These are phyloP conservation scores for Mucor piriformis DNA, from an alignment of 371 early-diverging fungal genomes.

Conservation along the genomic window DNA sequence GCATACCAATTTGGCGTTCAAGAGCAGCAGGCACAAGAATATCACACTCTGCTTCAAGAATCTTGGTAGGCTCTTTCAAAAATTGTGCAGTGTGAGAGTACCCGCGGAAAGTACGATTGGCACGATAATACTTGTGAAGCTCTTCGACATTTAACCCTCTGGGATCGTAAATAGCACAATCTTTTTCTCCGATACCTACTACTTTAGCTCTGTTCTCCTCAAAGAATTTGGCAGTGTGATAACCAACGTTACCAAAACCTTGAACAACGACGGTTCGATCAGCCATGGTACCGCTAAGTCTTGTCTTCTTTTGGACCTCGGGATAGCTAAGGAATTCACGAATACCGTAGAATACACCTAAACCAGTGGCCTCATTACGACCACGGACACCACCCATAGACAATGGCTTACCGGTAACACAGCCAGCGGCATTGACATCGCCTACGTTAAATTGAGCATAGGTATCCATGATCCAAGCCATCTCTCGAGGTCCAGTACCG, in stretches of 20 bases:
- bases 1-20: conserved; percentile 84
- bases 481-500: conserved; percentile 87
- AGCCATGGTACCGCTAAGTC: conserved; percentile 69
- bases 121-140: conserved; percentile 66
- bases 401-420: conserved; percentile 90
- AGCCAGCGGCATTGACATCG: conserved; percentile 85
- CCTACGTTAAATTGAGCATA: conserved; percentile 85
- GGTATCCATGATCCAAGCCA: conserved; percentile 93
- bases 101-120: conserved; percentile 72
- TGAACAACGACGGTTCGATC: conserved; percentile 77
- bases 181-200: conserved; percentile 79
- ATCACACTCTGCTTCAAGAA: conserved; percentile 85
- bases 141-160: conserved; percentile 78
- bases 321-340: conserved; percentile 84
- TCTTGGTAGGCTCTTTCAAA: conserved; percentile 58
- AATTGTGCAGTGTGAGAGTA: conserved; percentile 67
- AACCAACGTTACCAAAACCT: conserved; percentile 93
- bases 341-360: conserved; percentile 87
- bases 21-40: conserved; percentile 86
- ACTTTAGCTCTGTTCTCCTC: conserved; percentile 84
- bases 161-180: conserved; percentile 69
- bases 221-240: conserved; percentile 90
- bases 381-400: conserved; percentile 90
- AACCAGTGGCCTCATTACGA: conserved; percentile 88
- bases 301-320: conserved; percentile 78